Base-by-base conservation (phyloP, 768 basidiomycete genomes). In the Cyathus striatus region DNA sequence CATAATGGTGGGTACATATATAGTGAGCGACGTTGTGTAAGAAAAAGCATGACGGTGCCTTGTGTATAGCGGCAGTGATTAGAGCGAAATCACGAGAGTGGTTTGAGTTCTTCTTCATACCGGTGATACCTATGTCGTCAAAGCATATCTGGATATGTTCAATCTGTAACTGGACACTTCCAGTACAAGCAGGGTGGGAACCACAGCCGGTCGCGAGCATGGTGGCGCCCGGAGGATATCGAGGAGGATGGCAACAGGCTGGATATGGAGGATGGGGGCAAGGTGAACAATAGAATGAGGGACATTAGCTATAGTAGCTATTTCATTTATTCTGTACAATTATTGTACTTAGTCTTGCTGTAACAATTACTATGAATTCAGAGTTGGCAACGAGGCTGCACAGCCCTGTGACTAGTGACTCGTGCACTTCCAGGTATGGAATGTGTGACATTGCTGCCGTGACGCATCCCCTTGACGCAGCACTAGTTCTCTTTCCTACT, bases 101-200 rank as follows among this genome's bases (percentile, higher is more conserved):
- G 75, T 79, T 86, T 52, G 80, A 83, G 55, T 45, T 86, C 38
- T 86, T 77, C 59, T 83, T 76, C 50, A 70, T 87, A 13, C 84
- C 80, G 9, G 60, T 87, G 44, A 56, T 86, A 27, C 85, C 85
- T 2, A 66, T 86, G 61, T 68, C 56, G 26, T 72, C 72, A 12
- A 73, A 68, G 37, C 76, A 72, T 45, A 55, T 86, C 34, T 86
- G 85, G 85, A 56, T 73, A 42, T 86, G 84, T 60, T 64, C 69
- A 9, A 82, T 83, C 47, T 86, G 85, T 58, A 73, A 78, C 46
- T 80, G 82, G 70, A 64, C 64, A 44, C 65, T 74, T 23, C 68
- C 69, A 2, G 62, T 70, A 49, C 74, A 76, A 51, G 56, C 64
- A 46, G 77, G 74, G 76, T 63, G 56, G 55, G 56, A 60, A 42